Conservation (phyloP, 306 rosid species). For the Begonia peltatifolia region DNA sequence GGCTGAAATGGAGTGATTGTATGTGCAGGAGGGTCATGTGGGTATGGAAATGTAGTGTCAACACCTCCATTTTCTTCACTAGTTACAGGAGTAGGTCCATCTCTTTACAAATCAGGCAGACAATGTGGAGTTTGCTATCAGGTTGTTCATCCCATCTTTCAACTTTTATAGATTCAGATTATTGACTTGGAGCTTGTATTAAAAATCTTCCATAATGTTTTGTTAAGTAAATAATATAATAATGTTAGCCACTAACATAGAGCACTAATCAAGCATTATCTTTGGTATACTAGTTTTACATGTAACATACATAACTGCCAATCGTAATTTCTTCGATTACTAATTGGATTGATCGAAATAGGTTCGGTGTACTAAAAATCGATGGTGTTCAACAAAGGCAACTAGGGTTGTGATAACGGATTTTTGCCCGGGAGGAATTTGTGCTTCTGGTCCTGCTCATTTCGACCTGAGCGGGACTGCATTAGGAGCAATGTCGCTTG, state of each 20-base stretch:
- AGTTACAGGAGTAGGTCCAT: slow-evolving; percentile 24
- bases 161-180: no score
- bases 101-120: slow-evolving; percentile 25
- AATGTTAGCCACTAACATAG: background rate
- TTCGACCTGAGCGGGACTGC: slow-evolving; percentile 39
- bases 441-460: slow-evolving; percentile 17
- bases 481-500: slow-evolving; percentile 34
- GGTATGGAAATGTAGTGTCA: slow-evolving; percentile 29
- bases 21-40: slow-evolving; percentile 34
- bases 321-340: background rate
- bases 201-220: no score
- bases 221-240: background rate
- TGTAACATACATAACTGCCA: background rate
- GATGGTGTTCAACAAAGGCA: slow-evolving; percentile 19
- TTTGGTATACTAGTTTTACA: background rate
- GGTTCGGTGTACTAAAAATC: slow-evolving; percentile 20
- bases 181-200: no score
- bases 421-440: slow-evolving; percentile 23
- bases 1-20: no score
- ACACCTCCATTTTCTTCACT: slow-evolving; percentile 28
- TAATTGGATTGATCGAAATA: background rate
- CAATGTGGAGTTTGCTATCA: slow-evolving; percentile 36
- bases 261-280: no score
- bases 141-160: slow-evolving; percentile 7
- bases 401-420: slow-evolving; percentile 29